Evolutionary conservation across 73 alveolate genomes (phyloP).

Genomic region (Stentor coeruleus): DNA sequence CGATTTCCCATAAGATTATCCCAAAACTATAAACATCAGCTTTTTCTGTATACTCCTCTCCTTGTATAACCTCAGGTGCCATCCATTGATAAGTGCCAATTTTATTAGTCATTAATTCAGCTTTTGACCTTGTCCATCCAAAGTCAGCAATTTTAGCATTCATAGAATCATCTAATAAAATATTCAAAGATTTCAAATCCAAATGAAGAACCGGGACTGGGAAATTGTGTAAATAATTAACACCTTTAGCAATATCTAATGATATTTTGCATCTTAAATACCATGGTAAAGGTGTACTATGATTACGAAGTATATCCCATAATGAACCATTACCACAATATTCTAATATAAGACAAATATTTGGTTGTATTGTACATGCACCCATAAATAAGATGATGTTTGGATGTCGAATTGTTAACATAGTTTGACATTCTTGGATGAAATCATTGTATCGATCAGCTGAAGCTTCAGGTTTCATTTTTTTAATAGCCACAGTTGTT

Average conservation of each 20-base stretch:
- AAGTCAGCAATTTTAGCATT: constrained; percentile 97
- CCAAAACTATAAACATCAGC: constrained; percentile 99
- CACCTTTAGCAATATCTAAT: constrained; percentile 96
- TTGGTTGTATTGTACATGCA: constrained; percentile 96
- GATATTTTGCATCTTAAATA: constrained; percentile 93
- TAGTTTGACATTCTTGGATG: constrained; percentile 92
- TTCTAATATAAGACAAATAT: constrained; percentile 88
- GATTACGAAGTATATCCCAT: constrained; percentile 90
- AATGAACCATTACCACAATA: constrained; percentile 94
- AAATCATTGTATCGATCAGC: constrained; percentile 90
- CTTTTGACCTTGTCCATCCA: constrained; percentile 96
- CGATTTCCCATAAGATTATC: constrained; percentile 96
- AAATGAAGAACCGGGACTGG: constrained; percentile 96
- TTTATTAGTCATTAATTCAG: constrained; percentile 95
- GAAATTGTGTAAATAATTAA: constrained; percentile 88
- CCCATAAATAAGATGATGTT: constrained; percentile 95
- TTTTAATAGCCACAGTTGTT: constrained; percentile 96
- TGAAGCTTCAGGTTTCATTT: constrained; percentile 86
- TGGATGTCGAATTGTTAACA: constrained; percentile 97
- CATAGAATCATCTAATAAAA: constrained; percentile 89
- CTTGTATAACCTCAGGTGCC: constrained; percentile 99
- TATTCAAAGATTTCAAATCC: constrained; percentile 95
- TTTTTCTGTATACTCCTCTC: constrained; percentile 92
- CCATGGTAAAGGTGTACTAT: constrained; percentile 72
- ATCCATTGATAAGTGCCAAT: constrained; percentile 99